Base-by-base conservation (phyloP, 129 eudicot species). In the Calendula officinalis region DNA sequence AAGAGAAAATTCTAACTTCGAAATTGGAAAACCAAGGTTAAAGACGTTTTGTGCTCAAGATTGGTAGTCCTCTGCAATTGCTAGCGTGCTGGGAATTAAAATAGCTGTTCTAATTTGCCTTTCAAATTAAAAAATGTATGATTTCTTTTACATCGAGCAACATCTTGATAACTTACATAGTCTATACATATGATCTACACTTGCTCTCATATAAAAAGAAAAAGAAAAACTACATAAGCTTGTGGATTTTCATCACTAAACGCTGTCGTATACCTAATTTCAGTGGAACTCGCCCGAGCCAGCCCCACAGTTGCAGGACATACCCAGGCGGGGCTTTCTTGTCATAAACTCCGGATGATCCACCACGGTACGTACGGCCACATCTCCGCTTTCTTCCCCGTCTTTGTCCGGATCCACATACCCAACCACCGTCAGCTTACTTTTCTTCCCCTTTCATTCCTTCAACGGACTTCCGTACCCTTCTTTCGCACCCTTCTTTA, bases 341-440 rank as follows among this genome's bases (percentile, higher is more conserved):
- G 54, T 84, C 91, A 5, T 84, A 84, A 16, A 77, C 84, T 3
- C 91, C 91, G 91, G 91, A 35, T 75, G 91, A 10, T 40, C 84
- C 3, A 81, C 86, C 4, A 69, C 5, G 86, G 91, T 7, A 84
- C 73, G 33, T 78, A 81, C 3, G 87, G 91, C 91, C 91, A 84
- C 48, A 75, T 42, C 22, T 81, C 82, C 0, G 82, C 87, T 35
- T 22, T 65, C 58, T 84, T 84, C 16, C 91, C 86, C 0, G 87
- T 84, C 9, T 57, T 84, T 81, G n/a, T 75, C 77, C 1, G 86
- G 86, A 14, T 84, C 86, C 8, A 84, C 84, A 34, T 78, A 75
- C 0, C 91, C 91, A 0, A 41, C 46, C 10, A 84, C 86, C 0
- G 82, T 78, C 2, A 84, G 84, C 77, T 75, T 78, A 75, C 69